phyloP scores from a whole-genome alignment of 78 protist species.

The Cavenderia fasciculata region DNA sequence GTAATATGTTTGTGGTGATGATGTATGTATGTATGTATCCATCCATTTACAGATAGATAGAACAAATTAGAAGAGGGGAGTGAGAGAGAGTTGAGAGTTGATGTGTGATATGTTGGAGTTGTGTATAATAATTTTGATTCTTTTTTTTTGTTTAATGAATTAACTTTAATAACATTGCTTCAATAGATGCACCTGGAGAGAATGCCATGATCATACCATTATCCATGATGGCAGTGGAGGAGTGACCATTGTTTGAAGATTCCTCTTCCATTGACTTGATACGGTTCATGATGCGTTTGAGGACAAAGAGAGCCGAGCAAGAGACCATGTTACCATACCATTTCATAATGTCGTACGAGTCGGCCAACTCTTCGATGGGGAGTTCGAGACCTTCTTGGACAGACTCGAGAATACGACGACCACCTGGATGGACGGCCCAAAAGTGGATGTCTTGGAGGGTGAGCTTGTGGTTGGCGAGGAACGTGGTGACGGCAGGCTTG shows the following conservation, averaged over 20 bases:
- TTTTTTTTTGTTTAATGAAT: conserved; percentile 4
- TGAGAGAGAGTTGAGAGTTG: too few species aligned
- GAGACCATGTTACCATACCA: conserved; percentile 72
- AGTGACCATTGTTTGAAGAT: conserved; percentile 13
- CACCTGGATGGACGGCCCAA: conserved; percentile 75
- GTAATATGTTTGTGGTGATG: too few species aligned
- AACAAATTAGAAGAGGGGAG: too few species aligned
- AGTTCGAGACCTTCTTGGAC: conserved; percentile 47
- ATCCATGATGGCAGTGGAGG: too few species aligned
- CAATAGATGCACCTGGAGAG: conserved; percentile 72
- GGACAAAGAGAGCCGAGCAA: conserved; percentile 41
- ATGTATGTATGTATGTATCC: too few species aligned
- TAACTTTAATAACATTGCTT: conserved; percentile 51
- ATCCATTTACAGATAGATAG: too few species aligned
- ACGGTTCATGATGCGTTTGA: conserved; percentile 35
- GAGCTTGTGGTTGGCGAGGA: background rate
- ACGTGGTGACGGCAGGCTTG: background rate
- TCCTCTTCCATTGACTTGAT: conserved; percentile 9
- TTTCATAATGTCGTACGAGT: conserved; percentile 71
- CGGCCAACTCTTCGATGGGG: conserved; percentile 33
- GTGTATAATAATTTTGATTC: too few species aligned
- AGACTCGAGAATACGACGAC: conserved; percentile 12
- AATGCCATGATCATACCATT: conserved; percentile 55
- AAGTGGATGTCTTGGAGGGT: conserved; percentile 29
- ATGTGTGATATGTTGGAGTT: too few species aligned